These are phyloP conservation scores for Colletotrichum endophyticum DNA, from an alignment of 2,329 filamentous ascomycete species.

Conservation along the genomic window DNA sequence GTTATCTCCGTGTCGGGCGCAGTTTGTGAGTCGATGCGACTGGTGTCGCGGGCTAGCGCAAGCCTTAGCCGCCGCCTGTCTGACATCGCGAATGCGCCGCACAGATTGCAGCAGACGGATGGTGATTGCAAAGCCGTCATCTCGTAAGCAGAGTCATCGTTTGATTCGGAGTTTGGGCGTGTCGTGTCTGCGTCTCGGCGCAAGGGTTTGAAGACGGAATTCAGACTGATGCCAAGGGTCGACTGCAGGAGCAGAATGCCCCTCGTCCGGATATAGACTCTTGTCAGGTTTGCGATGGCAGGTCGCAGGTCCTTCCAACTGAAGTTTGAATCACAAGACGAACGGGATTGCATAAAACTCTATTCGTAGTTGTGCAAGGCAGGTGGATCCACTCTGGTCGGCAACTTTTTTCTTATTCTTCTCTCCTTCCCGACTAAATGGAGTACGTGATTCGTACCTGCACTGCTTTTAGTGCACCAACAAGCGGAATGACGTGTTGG, in stretches of 20 bases:
- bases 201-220: not conserved
- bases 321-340: not conserved
- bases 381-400: not conserved
- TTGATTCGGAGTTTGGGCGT: not conserved
- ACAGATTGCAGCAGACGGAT: not conserved
- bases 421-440: not conserved
- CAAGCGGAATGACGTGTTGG: conserved; percentile 10
- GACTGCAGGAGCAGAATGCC: not conserved
- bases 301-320: not conserved
- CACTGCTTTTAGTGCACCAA: not conserved
- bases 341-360: not conserved
- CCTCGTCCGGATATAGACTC: not conserved
- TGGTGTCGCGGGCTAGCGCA: not conserved
- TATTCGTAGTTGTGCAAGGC: not conserved
- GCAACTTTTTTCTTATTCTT: not conserved
- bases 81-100: not conserved
- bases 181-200: not conserved
- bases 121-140: not conserved
- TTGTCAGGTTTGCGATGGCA: conserved; percentile 11
- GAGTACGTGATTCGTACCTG: not conserved
- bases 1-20: conserved; percentile 14
- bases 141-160: not conserved
- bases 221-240: not conserved
- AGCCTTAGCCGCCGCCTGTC: not conserved
- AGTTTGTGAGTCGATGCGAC: not conserved